These are phyloP conservation scores for Hebeloma cylindrosporum DNA, from an alignment of 768 basidiomycete species.

Conservation along the genomic window DNA sequence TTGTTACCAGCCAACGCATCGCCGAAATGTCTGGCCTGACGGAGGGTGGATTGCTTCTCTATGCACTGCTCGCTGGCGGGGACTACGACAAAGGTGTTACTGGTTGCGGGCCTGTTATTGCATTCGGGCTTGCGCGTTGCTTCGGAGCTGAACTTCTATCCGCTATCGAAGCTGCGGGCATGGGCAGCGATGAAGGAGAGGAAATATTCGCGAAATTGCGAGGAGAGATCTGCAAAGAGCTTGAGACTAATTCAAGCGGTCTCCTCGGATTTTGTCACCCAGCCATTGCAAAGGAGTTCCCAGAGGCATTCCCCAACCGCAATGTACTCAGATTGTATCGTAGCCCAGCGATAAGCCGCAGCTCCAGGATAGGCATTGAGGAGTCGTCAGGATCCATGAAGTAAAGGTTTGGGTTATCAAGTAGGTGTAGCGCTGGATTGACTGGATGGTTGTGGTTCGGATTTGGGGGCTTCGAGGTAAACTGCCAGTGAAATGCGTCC, in stretches of 20 bases:
- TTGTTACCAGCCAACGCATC: conserved; percentile 1
- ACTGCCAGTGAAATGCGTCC: no score
- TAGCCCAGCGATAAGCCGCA: not conserved
- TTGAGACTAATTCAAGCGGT: conserved; percentile 1
- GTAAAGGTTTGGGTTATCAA: no score
- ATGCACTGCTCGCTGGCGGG: conserved; percentile 8
- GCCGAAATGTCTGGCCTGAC: not conserved
- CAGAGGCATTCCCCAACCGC: not conserved
- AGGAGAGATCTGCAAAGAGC: conserved; percentile 3
- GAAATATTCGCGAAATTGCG: not conserved
- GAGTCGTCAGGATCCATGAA: no score
- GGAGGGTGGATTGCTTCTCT: conserved; percentile 1
- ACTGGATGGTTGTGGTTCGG: no score
- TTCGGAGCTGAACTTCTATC: conserved; percentile 3
- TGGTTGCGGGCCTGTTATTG: not conserved
- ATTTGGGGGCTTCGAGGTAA: no score
- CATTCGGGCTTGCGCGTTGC: conserved; percentile 3
- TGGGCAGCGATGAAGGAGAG: not conserved
- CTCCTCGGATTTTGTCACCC: not conserved
- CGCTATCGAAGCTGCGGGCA: not conserved
- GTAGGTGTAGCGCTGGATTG: no score
- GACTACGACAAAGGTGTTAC: conserved; percentile 6
- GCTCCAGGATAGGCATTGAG: no score
- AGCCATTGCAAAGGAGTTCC: not conserved
- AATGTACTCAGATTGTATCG: conserved; percentile 2